Base-by-base conservation (phyloP, 495 filamentous ascomycete genomes). In the Rhypophila decipiens region DNA sequence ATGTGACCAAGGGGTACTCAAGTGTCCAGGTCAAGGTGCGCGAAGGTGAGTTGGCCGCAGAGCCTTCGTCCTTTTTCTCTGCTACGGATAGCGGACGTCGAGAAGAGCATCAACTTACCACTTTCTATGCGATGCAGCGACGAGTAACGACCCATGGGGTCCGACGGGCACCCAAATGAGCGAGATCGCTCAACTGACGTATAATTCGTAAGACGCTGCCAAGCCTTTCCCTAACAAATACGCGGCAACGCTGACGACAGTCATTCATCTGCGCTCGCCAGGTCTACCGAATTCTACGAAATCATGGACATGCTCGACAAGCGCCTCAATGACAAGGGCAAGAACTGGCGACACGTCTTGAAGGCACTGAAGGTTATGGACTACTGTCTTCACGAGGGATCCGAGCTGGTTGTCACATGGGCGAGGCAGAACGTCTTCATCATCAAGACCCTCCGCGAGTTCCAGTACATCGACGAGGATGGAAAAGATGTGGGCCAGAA, bases 271-370 rank as follows among this genome's bases (percentile, higher is more conserved):
- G 24, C 36, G 36, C 19, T 24, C 42, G 31, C 11, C 11, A 62
- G 53, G 17, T 61, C 58, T n/a, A 89, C 83, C 61, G 93, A 96
- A 66, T 99, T 97, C 69, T 94, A 95, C 73, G 90, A 99, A 61
- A 96, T 99, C 57, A 95, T 99, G 84, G 94, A 97, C 67, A 99
- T 99, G 93, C 74, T 99, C 50, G 94, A 97, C 69, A 97, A 97
- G 75, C 86, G 94, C 50, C 74, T 99, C 57, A 99, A 99, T 57
- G 94, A 99, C 64, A 99, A 99, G 67, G 94, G 94, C 57, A 99
- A 96, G 77, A 99, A 99, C 67, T 99, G 94, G 94, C 83, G 94
- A 56, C 94, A 99, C 66, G 94, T 99, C 3, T 74, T 99, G 45
- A 99, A 99, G 71, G 93, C 90, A 22, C 71, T 99, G 47, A 99